phyloP scores from a whole-genome alignment of 164 flowering plant genomes.

The Vitis rotundifolia region DNA sequence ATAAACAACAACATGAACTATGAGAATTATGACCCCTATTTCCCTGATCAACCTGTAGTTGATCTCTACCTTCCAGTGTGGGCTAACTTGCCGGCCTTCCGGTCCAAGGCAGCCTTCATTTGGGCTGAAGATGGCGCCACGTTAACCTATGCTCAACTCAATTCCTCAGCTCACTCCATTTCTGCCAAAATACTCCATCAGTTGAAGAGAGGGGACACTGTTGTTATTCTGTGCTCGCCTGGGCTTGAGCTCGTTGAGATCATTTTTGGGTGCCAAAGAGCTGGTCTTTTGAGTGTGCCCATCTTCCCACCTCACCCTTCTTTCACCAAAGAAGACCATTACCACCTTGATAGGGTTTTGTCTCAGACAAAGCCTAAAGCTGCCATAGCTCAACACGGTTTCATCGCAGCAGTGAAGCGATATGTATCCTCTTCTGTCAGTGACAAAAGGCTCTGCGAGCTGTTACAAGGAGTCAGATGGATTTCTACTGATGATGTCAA shows the following conservation, averaged over 20 bases:
- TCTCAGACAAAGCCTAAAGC: constrained; percentile 67
- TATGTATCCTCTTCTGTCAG: constrained; percentile 29
- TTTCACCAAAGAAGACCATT: constrained; percentile 20
- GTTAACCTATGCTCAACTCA: constrained; percentile 53
- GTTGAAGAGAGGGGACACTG: constrained; percentile 52
- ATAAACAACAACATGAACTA: constrained; percentile 23
- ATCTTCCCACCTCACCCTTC: constrained; percentile 48
- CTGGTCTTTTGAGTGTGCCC: constrained; percentile 61
- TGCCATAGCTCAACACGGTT: constrained; percentile 43
- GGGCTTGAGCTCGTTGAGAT: constrained; percentile 66
- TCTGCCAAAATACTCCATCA: constrained; percentile 34
- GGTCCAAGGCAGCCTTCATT: constrained; percentile 64
- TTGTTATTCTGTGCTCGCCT: constrained; percentile 57
- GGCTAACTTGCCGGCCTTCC: constrained; percentile 53
- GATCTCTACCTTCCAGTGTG: constrained; percentile 67
- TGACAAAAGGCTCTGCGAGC: constrained; percentile 20
- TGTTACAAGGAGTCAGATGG: constrained; percentile 45
- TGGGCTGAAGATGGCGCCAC: constrained; percentile 50
- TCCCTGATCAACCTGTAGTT: constrained; percentile 79
- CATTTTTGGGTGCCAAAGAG: constrained; percentile 72
- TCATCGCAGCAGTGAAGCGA: constrained; percentile 30
- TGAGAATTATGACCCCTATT: constrained; percentile 71
- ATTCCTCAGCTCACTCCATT: constrained; percentile 40
- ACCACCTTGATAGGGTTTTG: constrained; percentile 58
- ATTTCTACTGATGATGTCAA: constrained; percentile 39